Percentiles rank a stretch among this genome's conserved stretches.
These are phyloP conservation scores for Pilasporangium apinafurcum DNA, from an alignment of 352 stramenopile genomes.

Conservation along the genomic window DNA sequence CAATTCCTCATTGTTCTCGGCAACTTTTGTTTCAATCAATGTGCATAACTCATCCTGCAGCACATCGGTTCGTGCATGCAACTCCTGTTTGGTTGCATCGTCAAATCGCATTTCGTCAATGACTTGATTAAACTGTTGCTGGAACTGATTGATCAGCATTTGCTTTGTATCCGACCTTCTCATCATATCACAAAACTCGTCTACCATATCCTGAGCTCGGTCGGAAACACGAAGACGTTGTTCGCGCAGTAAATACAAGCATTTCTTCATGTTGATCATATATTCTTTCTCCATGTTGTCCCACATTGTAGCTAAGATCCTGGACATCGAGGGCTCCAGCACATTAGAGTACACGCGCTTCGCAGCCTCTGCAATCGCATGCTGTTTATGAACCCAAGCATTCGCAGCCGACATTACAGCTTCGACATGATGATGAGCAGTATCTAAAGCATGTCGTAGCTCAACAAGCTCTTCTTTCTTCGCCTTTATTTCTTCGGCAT, in stretches of 20 bases:
- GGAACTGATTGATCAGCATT: slow-evolving; percentile 52
- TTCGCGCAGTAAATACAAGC: slow-evolving; percentile 27
- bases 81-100: slow-evolving; percentile 65
- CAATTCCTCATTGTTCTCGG: slow-evolving; percentile 42
- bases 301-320: slow-evolving; percentile 37
- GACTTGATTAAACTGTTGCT: slow-evolving; percentile 71
- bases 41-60: slow-evolving; percentile 54
- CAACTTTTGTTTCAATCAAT: slow-evolving; percentile 32
- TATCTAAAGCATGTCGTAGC: slow-evolving; percentile 29
- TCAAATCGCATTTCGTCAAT: slow-evolving; percentile 83
- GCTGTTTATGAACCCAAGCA: slow-evolving; percentile 19
- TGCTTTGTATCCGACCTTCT: slow-evolving; percentile 66
- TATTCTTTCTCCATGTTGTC: slow-evolving; percentile 55
- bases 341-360: slow-evolving; percentile 18
- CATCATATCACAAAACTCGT: slow-evolving; percentile 50
- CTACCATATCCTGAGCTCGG: slow-evolving; percentile 20
- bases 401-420: slow-evolving; percentile 8
- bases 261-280: slow-evolving; percentile 30
- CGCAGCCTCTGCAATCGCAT: neutral
- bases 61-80: slow-evolving; percentile 69
- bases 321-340: slow-evolving; percentile 21
- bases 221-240: slow-evolving; percentile 23
- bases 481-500: slow-evolving; percentile 63
- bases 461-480: slow-evolving; percentile 74
- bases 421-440: slow-evolving; percentile 26